A percentile compares a stretch with the other conserved stretches of the same genome.
These are phyloP conservation scores for Aureobasidium sp. DNA, from an alignment of 2,329 filamentous ascomycete genomes.

Conservation along the genomic window DNA sequence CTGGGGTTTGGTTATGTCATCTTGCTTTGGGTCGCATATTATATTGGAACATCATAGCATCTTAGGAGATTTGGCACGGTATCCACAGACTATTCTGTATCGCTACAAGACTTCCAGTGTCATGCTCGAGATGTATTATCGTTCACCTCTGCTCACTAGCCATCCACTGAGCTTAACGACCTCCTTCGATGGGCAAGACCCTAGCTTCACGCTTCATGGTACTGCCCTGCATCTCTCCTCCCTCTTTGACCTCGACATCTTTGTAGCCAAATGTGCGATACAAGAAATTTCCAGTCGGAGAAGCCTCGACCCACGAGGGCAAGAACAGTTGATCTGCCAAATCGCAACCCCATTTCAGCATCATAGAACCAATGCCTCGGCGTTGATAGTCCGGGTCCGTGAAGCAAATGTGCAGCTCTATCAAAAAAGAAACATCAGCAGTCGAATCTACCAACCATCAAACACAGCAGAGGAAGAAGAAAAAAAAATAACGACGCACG, in stretches of 20 bases:
- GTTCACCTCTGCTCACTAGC: too few relatives aligned
- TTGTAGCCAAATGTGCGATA: conserved; percentile 26
- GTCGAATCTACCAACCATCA: not conserved
- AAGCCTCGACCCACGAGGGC: conserved; percentile 27
- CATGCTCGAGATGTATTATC: too few relatives aligned
- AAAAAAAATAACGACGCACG: conserved; percentile 18
- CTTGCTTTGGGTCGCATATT: too few relatives aligned
- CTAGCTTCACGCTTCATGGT: conserved; percentile 19
- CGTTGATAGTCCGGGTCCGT: conserved; percentile 32
- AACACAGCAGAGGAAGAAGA: not conserved
- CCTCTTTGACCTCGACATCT: conserved; percentile 19
- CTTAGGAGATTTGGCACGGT: too few relatives aligned
- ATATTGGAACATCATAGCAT: too few relatives aligned
- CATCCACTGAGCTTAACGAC: too few relatives aligned
- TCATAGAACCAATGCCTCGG: conserved; percentile 31
- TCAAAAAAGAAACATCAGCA: not conserved
- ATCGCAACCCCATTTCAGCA: conserved; percentile 34
- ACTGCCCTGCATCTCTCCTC: conserved; percentile 17
- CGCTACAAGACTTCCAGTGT: too few relatives aligned
- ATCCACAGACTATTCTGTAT: too few relatives aligned
- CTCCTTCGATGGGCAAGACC: conserved; percentile 21
- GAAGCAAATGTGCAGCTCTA: conserved; percentile 32
- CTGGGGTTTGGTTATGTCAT: too few relatives aligned
- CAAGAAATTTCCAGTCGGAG: conserved; percentile 23
- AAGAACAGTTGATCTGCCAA: conserved; percentile 29